Conservation (phyloP, 345 rosid genomes). For the Hirschfeldia incana region DNA sequence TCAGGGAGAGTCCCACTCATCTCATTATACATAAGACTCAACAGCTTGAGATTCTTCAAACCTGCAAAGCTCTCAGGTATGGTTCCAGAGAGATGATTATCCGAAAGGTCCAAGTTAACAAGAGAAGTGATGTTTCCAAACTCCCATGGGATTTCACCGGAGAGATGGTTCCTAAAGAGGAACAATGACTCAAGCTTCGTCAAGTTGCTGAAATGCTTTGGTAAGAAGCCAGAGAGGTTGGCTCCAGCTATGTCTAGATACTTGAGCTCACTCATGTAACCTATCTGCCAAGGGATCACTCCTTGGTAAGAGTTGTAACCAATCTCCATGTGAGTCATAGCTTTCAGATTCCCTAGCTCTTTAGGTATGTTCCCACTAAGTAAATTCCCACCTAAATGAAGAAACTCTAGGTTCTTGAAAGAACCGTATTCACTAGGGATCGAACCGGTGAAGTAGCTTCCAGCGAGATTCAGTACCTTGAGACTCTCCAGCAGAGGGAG, state of each 20-base stretch:
- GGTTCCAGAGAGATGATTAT: constrained; percentile 68
- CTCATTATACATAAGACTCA: constrained; percentile 84
- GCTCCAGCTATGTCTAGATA: constrained; percentile 91
- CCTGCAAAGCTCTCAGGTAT: constrained; percentile 77
- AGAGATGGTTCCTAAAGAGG: constrained; percentile 76
- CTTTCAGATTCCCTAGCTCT: constrained; percentile 65
- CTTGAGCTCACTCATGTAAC: constrained; percentile 72
- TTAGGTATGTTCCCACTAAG: constrained; percentile 66
- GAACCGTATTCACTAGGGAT: constrained; percentile 74
- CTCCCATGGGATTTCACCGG: constrained; percentile 70
- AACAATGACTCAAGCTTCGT: constrained; percentile 82
- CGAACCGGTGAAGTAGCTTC: constrained; percentile 84
- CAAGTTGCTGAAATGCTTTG: constrained; percentile 68
- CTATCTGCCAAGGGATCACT: constrained; percentile 70
- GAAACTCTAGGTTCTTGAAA: constrained; percentile 66
- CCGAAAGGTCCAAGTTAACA: constrained; percentile 79
- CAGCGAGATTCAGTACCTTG: constrained; percentile 77
- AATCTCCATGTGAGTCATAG: constrained; percentile 87
- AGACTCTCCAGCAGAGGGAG: constrained; percentile 58
- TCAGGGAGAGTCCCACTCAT: constrained; percentile 83
- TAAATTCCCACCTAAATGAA: constrained; percentile 81
- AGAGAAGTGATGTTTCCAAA: constrained; percentile 58
- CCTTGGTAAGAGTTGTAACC: constrained; percentile 84
- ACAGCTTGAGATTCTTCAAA: constrained; percentile 66
- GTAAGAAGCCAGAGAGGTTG: constrained; percentile 74